Percentiles rank a stretch among this genome's conserved stretches.
Evolutionary conservation across 306 rosid genomes (phyloP).

Genomic region (Dryas drummondii): DNA sequence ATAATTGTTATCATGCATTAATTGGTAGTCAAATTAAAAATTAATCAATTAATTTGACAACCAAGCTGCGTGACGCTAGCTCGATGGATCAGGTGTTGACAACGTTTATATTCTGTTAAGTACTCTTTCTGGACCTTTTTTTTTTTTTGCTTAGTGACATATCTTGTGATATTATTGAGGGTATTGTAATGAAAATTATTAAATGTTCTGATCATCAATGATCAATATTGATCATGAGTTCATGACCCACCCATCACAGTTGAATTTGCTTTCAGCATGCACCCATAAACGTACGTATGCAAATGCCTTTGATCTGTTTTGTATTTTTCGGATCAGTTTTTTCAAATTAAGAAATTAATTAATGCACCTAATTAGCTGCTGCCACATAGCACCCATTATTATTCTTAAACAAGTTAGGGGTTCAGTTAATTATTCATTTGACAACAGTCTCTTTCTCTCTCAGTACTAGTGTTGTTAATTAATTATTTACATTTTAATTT

Average conservation of each 20-base stretch:
- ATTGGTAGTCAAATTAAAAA: neutral
- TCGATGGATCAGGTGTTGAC: neutral
- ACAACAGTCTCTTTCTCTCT: no score
- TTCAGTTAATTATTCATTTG: no score
- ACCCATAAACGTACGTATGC: neutral
- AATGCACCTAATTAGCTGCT: neutral
- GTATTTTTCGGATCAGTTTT: no score
- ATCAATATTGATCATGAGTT: neutral
- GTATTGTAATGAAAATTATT: neutral
- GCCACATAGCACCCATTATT: neutral
- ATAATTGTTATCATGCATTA: neutral
- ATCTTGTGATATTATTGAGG: constrained; percentile 9
- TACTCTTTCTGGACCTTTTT: neutral
- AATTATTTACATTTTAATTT: no score
- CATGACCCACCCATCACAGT: neutral
- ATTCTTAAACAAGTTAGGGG: neutral
- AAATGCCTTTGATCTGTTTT: neutral
- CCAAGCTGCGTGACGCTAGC: constrained; percentile 9
- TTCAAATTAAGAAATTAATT: neutral
- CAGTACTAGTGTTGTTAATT: no score
- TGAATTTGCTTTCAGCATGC: no score
- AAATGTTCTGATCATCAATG: neutral
- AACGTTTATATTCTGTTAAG: constrained; percentile 11
- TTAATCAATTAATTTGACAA: constrained; percentile 4
- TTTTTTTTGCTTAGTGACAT: neutral